phyloP scores from a whole-genome alignment of 257 asterid genomes.

The Rhazya stricta region DNA sequence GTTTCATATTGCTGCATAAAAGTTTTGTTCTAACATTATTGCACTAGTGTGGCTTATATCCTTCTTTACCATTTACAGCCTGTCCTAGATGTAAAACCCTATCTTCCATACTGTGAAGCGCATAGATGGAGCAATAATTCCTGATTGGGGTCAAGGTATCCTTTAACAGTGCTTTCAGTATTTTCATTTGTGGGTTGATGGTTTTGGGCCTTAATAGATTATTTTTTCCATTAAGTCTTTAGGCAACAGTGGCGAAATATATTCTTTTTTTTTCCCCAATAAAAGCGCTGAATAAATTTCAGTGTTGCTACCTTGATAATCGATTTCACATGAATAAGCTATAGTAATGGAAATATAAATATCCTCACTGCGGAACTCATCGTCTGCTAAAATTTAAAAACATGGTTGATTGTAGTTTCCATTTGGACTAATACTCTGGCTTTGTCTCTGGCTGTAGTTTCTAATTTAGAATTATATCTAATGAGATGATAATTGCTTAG shows the following conservation, averaged over 20 bases:
- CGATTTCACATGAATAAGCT: not conserved
- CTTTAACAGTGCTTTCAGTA: not conserved
- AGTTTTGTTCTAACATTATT: not conserved
- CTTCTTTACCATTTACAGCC: constrained; percentile 49
- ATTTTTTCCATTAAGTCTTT: not conserved
- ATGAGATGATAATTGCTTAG: not conserved
- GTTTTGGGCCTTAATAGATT: not conserved
- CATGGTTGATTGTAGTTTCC: not conserved
- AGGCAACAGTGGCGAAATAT: not conserved
- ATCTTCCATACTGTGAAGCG: constrained; percentile 92
- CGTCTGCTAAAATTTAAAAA: not conserved
- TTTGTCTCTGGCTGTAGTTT: not conserved
- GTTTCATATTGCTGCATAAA: constrained; percentile 16
- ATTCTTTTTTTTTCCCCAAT: not conserved
- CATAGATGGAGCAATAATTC: constrained; percentile 63
- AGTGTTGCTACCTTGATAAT: not conserved
- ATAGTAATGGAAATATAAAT: not conserved
- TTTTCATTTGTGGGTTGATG: not conserved
- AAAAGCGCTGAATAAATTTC: not conserved
- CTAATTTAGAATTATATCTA: not conserved
- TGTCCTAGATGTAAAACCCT: constrained; percentile 91
- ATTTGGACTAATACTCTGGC: not conserved
- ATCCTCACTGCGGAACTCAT: not conserved
- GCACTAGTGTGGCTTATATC: not conserved
- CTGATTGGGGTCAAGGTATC: constrained; percentile 93